A percentile compares a stretch with the other conserved stretches of the same genome.
phyloP scores from a whole-genome alignment of 129 eudicot genomes.

The Kitagawia praeruptora region DNA sequence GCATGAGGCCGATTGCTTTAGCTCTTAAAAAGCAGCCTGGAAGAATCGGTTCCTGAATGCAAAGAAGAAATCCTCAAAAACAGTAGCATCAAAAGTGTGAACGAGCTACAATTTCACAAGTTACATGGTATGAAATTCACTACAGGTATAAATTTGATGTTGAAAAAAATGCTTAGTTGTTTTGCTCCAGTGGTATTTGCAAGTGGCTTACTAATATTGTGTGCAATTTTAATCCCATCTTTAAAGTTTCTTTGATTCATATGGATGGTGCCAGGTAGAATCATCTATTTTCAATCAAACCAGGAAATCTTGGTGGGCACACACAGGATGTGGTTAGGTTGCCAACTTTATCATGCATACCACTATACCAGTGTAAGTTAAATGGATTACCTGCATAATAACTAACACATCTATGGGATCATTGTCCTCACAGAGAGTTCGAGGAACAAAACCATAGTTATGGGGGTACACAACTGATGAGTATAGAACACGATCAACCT shows the following conservation, averaged over 20 bases:
- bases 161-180: background rate
- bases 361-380: background rate
- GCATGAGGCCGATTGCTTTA: conserved; percentile 92
- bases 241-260: background rate
- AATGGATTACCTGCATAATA: conserved; percentile 75
- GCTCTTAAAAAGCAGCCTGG: conserved; percentile 96
- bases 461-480: conserved; percentile 97
- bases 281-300: background rate
- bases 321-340: background rate
- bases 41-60: conserved; percentile 78
- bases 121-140: background rate
- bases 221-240: background rate
- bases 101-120: background rate
- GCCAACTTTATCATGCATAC: background rate
- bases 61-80: conserved; percentile 9
- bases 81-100: background rate
- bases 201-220: background rate
- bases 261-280: background rate
- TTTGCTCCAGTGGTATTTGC: background rate
- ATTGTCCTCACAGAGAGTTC: conserved; percentile 86
- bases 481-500: conserved; percentile 94
- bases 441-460: conserved; percentile 91
- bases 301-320: background rate
- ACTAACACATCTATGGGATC: conserved; percentile 93
- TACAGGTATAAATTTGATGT: background rate